These are phyloP conservation scores for Solanum chilense DNA, from an alignment of 257 asterid species.

Conservation along the genomic window DNA sequence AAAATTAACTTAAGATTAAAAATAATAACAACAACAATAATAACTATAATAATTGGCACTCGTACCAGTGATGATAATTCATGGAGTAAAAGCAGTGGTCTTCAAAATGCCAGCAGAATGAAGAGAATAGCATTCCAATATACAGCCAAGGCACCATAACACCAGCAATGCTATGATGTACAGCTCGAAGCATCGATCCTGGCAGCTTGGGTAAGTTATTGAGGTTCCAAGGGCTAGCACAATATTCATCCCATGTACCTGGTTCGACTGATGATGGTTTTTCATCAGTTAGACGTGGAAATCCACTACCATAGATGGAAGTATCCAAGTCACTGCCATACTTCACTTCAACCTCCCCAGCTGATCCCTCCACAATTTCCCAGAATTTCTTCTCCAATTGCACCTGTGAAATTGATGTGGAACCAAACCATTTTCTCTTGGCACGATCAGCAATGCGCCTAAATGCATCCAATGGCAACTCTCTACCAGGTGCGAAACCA, in stretches of 20 bases:
- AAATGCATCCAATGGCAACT: constrained; percentile 65
- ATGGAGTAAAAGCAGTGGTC: constrained; percentile 97
- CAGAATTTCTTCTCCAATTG: constrained; percentile 87
- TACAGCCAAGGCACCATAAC: constrained; percentile 99
- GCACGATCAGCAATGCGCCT: constrained; percentile 82
- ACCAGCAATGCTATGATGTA: constrained; percentile 86
- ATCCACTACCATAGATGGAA: constrained; percentile 84
- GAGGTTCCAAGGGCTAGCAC: constrained; percentile 85
- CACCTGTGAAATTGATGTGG: constrained; percentile 47
- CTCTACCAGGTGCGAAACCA: constrained; percentile 86
- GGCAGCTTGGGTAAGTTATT: constrained; percentile 86
- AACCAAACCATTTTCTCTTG: constrained; percentile 87
- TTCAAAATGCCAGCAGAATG: constrained; percentile 98
- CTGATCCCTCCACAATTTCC: constrained; percentile 94
- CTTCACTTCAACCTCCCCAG: constrained; percentile 84
- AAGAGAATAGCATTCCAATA: constrained; percentile 86
- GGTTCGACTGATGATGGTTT: constrained; percentile 42
- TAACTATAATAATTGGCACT: not conserved
- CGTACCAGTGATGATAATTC: constrained; percentile 96
- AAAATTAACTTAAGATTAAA: not conserved
- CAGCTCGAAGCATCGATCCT: constrained; percentile 85
- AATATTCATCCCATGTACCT: constrained; percentile 71
- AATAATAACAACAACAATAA: not conserved
- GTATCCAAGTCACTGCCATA: constrained; percentile 97
- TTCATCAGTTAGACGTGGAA: constrained; percentile 54